A percentile compares a stretch with the other conserved stretches of the same genome.
Evolutionary conservation across 1,139 yeast species (phyloP).

Genomic region (Pichia sp.): DNA sequence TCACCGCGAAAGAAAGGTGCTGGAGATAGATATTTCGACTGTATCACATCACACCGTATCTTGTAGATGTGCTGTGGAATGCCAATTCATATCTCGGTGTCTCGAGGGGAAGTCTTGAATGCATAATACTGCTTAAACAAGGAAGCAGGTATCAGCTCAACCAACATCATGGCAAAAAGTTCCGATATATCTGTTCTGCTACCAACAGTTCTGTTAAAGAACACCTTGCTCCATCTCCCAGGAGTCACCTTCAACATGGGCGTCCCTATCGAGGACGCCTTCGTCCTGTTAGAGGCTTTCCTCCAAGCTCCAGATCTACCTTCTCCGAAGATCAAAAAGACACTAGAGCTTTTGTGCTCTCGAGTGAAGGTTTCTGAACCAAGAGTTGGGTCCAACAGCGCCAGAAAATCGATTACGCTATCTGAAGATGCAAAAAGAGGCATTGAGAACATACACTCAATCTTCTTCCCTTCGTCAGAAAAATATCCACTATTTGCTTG

Average conservation of each 20-base stretch:
- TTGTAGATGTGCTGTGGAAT: no score
- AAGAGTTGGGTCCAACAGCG: no score
- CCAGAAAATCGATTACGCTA: not conserved
- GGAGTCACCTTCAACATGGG: slow-evolving; percentile 10
- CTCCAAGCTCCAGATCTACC: not conserved
- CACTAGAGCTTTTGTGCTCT: not conserved
- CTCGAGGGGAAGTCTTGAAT: no score
- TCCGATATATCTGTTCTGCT: not conserved
- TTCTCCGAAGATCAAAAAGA: not conserved
- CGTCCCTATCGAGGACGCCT: slow-evolving; percentile 4
- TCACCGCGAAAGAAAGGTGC: no score
- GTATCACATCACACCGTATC: no score
- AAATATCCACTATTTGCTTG: slow-evolving; percentile 12
- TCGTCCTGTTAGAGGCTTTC: not conserved
- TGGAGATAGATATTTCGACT: no score
- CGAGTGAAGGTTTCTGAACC: not conserved
- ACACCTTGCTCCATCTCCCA: slow-evolving; percentile 8
- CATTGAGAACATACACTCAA: not conserved
- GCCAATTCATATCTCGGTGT: no score
- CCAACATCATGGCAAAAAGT: not conserved
- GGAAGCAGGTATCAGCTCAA: not conserved
- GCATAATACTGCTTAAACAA: not conserved
- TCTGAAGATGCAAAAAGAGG: not conserved
- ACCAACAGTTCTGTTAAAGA: slow-evolving; percentile 5
- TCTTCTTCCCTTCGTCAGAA: not conserved